These are phyloP conservation scores for Acanthamoeba divionensis DNA, from an alignment of 208 protist species.

Conservation along the genomic window DNA sequence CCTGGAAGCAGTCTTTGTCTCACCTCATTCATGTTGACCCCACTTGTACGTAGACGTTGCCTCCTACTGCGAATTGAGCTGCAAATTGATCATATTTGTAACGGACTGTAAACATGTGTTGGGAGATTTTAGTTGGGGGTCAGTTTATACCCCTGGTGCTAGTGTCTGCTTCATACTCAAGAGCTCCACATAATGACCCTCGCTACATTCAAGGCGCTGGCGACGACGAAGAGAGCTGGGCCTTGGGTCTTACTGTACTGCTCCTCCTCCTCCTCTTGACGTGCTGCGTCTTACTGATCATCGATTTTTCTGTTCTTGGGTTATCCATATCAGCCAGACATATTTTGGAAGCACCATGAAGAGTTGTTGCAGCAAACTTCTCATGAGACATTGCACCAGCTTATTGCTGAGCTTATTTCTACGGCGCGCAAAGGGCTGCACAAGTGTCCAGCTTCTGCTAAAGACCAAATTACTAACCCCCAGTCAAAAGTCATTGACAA, in stretches of 20 bases:
- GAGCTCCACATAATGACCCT: not conserved
- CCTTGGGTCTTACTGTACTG: constrained; percentile 19
- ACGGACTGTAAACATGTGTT: too few species aligned
- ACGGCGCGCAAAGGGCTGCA: not conserved
- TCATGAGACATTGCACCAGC: not conserved
- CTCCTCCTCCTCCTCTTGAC: too few species aligned
- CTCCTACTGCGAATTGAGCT: too few species aligned
- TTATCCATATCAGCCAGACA: too few species aligned
- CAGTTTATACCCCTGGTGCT: constrained; percentile 1
- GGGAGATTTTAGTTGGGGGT: too few species aligned
- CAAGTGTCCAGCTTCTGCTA: not conserved
- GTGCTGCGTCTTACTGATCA: too few species aligned
- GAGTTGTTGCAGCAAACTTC: not conserved
- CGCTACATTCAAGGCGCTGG: constrained; percentile 28
- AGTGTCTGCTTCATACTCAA: not conserved
- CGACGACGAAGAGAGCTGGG: constrained; percentile 33
- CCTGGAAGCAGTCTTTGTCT: too few species aligned
- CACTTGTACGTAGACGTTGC: too few species aligned
- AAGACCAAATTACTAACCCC: not conserved
- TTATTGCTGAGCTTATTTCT: not conserved
- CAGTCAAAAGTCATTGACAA: not conserved
- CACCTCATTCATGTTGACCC: too few species aligned
- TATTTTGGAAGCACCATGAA: constrained; percentile 35
- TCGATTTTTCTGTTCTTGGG: too few species aligned
- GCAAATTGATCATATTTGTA: too few species aligned